Evolutionary conservation across 2,329 filamentous ascomycete species (phyloP), one percentile per base, ranked within the genome.

Genomic region (Verruconis gallopava): DNA sequence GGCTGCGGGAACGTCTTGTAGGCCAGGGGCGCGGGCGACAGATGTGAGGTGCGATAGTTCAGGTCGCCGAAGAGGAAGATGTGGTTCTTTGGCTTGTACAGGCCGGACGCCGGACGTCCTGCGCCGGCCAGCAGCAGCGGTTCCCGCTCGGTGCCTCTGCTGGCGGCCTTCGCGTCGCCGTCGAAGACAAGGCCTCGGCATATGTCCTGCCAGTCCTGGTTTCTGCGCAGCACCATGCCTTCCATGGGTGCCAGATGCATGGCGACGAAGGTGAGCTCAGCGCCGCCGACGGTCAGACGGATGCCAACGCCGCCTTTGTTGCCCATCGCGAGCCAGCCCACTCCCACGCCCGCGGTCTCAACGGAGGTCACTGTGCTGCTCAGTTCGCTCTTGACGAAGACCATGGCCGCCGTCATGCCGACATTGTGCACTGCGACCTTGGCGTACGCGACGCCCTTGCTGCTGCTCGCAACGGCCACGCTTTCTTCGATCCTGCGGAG

Each of bases 291-390:
- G 12, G 75, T 69, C 34, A 91, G 61, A 22, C 86, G 72, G 46
- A 89, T 69, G 0, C 81, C 91, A 1, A 93, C 81, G 3, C 86
- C 89, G 21, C 89, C 91, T 62, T 98, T 98, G 61, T 95, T 95
- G 13, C 86, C 91, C 81, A 94, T 91, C 38, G 89, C 81, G 44
- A 78, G 79, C 1, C 86, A 60, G 1, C 91, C 91, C 38, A 95
- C 81, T 0, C 91, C 88, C 2, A 86, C 80, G 41, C 82, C 83
- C 2, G 81, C 85, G n/a, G 75, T 78, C 49, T 85, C 73, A n/a
- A 91, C 65, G 52, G 73, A 67, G 41, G 66, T 64, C 40, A 95
- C 66, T 18, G 71, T 67, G 5, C 69, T 60, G 0, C 72, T 67
- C 33, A 73, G 53, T 34, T 69, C 63, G 2, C 79, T 69, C 44